Percentiles rank a stretch among this genome's conserved stretches.
These are phyloP conservation scores for Corymbia calophylla DNA, from an alignment of 441 rosid species.

Conservation along the genomic window DNA sequence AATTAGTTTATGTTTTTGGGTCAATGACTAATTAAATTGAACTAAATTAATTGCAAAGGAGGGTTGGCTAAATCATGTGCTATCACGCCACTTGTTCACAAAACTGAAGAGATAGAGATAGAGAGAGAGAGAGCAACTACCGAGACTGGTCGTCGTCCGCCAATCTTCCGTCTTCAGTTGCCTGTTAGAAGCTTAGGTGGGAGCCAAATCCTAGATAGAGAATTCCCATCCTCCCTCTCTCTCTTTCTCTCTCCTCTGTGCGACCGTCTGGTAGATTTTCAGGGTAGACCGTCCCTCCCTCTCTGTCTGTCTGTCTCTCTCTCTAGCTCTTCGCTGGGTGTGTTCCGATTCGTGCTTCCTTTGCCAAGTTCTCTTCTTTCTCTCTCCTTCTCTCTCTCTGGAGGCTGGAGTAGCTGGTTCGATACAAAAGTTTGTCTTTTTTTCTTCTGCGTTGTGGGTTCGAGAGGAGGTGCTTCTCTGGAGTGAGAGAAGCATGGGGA, in stretches of 20 bases:
- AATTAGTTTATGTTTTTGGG: not conserved
- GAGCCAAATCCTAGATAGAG: not conserved
- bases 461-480: slow-evolving; percentile 9
- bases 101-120: not conserved
- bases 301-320: not conserved
- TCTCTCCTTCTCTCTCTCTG: not conserved
- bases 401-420: not conserved
- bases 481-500: slow-evolving; percentile 9
- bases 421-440: not conserved
- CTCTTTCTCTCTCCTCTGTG: not conserved
- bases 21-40: not conserved
- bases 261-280: slow-evolving; percentile 23
- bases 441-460: not conserved
- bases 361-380: not conserved
- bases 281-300: not conserved
- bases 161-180: not conserved
- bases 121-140: not conserved
- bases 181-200: slow-evolving; percentile 27
- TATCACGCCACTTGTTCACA: not conserved
- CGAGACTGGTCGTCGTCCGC: not conserved
- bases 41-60: not conserved
- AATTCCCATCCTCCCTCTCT: not conserved
- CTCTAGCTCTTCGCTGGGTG: not conserved
- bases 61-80: not conserved
- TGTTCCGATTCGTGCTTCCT: not conserved